Evolutionary conservation across 2,329 filamentous ascomycete genomes (phyloP).

Genomic region (Colletotrichum musae): DNA sequence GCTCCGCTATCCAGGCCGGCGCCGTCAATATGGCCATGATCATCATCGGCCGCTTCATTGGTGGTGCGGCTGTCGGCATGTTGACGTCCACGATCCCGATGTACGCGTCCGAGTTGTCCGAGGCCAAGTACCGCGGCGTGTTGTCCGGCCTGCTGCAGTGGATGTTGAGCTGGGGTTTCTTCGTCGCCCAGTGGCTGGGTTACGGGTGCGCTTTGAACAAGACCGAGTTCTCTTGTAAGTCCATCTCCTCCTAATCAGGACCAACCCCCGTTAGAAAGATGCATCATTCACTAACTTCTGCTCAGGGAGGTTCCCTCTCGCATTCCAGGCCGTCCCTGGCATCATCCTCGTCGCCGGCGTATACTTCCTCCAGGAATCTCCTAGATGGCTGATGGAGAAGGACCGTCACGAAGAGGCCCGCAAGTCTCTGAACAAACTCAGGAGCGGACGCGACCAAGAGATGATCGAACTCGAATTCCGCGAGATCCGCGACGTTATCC

Average conservation of each 20-base stretch:
- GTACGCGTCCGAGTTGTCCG: constrained; percentile 60
- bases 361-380: constrained; percentile 47
- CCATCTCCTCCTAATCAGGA: constrained; percentile 42
- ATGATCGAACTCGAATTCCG: constrained; percentile 56
- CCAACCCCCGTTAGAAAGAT: constrained; percentile 11
- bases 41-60: constrained; percentile 64
- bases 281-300: not conserved
- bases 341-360: constrained; percentile 44
- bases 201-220: constrained; percentile 50
- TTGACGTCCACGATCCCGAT: constrained; percentile 62
- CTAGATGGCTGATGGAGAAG: constrained; percentile 51
- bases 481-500: constrained; percentile 57
- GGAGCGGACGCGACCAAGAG: constrained; percentile 47
- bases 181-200: constrained; percentile 55
- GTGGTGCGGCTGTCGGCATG: constrained; percentile 62
- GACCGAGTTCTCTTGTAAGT: constrained; percentile 49
- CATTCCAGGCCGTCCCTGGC: constrained; percentile 47
- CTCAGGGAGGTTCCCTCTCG: constrained; percentile 50
- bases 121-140: constrained; percentile 54
- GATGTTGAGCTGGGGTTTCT: constrained; percentile 59
- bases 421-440: constrained; percentile 51
- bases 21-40: constrained; percentile 56
- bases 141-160: constrained; percentile 59
- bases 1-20: constrained; percentile 50
- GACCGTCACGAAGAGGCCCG: constrained; percentile 52